A percentile compares a stretch with the other conserved stretches of the same genome.
Conservation (phyloP, 495 filamentous ascomycete genomes). For the Penicillium crystallinum region DNA sequence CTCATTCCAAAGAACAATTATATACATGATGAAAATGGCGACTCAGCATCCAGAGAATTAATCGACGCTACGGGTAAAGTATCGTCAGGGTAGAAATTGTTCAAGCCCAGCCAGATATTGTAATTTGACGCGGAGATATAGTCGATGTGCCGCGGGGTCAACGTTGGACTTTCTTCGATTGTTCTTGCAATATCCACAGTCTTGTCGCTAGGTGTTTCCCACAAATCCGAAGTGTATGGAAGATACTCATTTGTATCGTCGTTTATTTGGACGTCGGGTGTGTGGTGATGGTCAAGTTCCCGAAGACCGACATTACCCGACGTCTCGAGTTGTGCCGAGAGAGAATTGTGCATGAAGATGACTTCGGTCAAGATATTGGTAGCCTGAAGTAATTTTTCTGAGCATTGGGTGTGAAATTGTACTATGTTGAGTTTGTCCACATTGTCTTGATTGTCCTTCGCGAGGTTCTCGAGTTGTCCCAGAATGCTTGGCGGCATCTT, state of each 20-base stretch:
- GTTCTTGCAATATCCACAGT: background rate
- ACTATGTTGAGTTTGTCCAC: background rate
- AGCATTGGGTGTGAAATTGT: background rate
- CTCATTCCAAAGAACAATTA: background rate
- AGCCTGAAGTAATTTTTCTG: background rate
- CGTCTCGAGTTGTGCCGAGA: background rate
- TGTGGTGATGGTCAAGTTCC: background rate
- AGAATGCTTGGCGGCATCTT: background rate
- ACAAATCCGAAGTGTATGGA: background rate
- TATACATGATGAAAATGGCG: background rate
- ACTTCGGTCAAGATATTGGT: background rate
- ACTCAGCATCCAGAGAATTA: no score
- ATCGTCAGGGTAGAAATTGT: background rate
- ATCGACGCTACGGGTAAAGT: background rate
- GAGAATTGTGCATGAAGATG: background rate
- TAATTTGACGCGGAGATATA: background rate
- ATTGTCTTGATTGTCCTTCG: background rate
- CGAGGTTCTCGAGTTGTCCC: background rate
- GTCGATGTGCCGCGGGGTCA: background rate
- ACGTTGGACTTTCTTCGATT: background rate
- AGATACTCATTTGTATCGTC: background rate
- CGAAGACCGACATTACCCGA: background rate
- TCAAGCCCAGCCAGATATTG: background rate
- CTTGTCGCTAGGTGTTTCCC: background rate
- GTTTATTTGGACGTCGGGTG: background rate